phyloP scores from a whole-genome alignment of 2,329 filamentous ascomycete genomes.

The Aureobasidium subglaciale region DNA sequence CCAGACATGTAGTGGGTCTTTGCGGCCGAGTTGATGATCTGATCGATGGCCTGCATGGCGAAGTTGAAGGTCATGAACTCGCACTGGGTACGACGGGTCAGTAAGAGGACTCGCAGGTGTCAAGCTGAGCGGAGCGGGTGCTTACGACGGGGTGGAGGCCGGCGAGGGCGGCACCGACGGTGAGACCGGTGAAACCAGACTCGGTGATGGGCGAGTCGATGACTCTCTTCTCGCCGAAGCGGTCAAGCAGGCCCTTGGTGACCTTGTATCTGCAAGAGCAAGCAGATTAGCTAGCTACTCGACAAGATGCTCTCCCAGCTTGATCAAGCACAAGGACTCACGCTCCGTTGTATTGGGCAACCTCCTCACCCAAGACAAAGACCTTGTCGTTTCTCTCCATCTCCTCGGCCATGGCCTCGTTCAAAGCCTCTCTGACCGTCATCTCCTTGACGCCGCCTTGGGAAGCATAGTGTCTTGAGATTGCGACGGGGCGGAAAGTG shows the following conservation, averaged over 20 bases:
- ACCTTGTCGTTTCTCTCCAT: constrained; percentile 91
- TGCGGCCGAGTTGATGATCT: constrained; percentile 97
- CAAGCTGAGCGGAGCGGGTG: background rate
- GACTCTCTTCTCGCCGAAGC: constrained; percentile 93
- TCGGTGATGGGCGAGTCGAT: constrained; percentile 99
- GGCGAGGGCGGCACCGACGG: constrained; percentile 88
- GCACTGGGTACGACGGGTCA: constrained; percentile 53
- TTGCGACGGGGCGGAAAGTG: constrained; percentile 42
- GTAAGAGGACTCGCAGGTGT: constrained; percentile 11
- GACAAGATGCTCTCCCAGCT: background rate
- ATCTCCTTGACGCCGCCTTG: constrained; percentile 72
- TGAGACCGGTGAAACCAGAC: constrained; percentile 88
- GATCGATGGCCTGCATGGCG: constrained; percentile 99
- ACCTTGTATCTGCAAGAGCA: constrained; percentile 79
- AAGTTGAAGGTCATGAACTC: constrained; percentile 99
- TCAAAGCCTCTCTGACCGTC: constrained; percentile 93
- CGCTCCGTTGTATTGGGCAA: constrained; percentile 99
- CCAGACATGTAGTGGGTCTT: constrained; percentile 99
- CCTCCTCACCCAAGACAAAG: constrained; percentile 94
- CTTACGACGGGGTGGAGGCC: constrained; percentile 89
- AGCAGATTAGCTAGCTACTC: constrained; percentile 34
- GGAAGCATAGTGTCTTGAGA: constrained; percentile 50
- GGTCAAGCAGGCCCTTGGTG: constrained; percentile 93
- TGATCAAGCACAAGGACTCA: constrained; percentile 33
- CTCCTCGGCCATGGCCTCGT: constrained; percentile 96